Base-by-base conservation (phyloP, 352 stramenopile species). In the Globisporangium viniferum region DNA sequence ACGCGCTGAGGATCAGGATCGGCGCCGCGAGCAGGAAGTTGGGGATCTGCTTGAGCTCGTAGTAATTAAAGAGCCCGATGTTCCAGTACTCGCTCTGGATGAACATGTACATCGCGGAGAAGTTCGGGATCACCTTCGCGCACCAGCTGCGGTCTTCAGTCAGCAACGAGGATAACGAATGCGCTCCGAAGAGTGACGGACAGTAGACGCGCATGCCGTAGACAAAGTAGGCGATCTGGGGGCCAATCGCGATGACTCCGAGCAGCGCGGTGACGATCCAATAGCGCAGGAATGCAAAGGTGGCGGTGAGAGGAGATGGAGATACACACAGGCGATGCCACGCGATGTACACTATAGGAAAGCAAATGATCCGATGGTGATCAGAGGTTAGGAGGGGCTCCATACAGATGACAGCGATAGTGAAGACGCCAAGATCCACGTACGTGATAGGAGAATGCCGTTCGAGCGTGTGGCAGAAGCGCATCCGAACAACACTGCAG, bases 41-140 rank as follows among this genome's bases (percentile, higher is more conserved):
- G 36, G 96, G 96, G 51, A 98, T 68, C 72, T 99, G 94, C 72
- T 97, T 97, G 69, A 84, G 66, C 73, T 97, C 73, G 75, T 97
- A 99, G 78, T 98, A 99, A 15, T 76, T 74, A 44, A 99, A 88
- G 12, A 98, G 79, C 2, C 95, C 96, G 33, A 98, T 88, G 74
- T 98, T 97, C 95, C 96, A 99, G 78, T 99, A 98, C 76, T 98
- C 91, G 35, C 79, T 78, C 85, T 99, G 96, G 65, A 98, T 91
- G 68, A 97, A 94, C 71, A 87, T 84, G 83, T 99, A 99, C 72
- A 98, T 89, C 53, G 92, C 85, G 44, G 82, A 86, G 58, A 91
- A 76, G 64, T 93, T 95, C 36, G 87, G 88, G 10, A 95, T 18
- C 8, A 77, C 75, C 3, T 79, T 57, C 1, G 48, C 54, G 59